A percentile compares a stretch with the other conserved stretches of the same genome.
phyloP scores from a whole-genome alignment of 441 rosid genomes.

The Flueggea neowawraea region DNA sequence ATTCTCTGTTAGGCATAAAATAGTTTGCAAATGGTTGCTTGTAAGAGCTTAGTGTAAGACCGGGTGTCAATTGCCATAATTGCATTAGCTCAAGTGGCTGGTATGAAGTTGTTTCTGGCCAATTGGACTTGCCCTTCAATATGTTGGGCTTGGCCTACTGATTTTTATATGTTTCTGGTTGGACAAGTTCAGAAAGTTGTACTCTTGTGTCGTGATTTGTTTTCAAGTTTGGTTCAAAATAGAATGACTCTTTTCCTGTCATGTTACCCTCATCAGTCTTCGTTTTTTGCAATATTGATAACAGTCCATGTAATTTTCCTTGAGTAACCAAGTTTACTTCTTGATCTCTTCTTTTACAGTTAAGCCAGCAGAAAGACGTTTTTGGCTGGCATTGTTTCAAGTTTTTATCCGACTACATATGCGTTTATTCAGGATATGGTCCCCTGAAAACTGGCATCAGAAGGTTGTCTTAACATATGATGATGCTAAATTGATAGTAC shows the following conservation, averaged over 20 bases:
- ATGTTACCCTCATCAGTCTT: background rate
- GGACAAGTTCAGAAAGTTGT: too few relatives aligned
- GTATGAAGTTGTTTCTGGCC: too few relatives aligned
- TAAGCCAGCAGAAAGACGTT: constrained; percentile 77
- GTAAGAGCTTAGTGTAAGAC: too few relatives aligned
- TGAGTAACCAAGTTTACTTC: constrained; percentile 10
- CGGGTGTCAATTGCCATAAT: too few relatives aligned
- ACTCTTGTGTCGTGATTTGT: background rate
- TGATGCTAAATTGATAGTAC: background rate
- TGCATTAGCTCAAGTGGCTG: too few relatives aligned
- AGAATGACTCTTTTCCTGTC: background rate
- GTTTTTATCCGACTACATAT: constrained; percentile 73
- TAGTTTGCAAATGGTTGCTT: too few relatives aligned
- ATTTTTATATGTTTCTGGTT: too few relatives aligned
- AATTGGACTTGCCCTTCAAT: too few relatives aligned
- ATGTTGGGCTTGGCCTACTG: too few relatives aligned
- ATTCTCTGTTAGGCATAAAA: too few relatives aligned
- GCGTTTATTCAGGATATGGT: constrained; percentile 75
- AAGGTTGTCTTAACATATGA: constrained; percentile 37
- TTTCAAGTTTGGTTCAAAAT: background rate
- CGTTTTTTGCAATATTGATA: background rate
- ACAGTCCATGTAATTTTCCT: background rate
- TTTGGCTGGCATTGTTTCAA: constrained; percentile 74
- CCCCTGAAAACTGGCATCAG: constrained; percentile 66
- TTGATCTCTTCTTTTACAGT: constrained; percentile 41